Percentiles rank a stretch among this genome's conserved stretches.
phyloP scores from a whole-genome alignment of 768 basidiomycete genomes.

The Pleurotus platypus region DNA sequence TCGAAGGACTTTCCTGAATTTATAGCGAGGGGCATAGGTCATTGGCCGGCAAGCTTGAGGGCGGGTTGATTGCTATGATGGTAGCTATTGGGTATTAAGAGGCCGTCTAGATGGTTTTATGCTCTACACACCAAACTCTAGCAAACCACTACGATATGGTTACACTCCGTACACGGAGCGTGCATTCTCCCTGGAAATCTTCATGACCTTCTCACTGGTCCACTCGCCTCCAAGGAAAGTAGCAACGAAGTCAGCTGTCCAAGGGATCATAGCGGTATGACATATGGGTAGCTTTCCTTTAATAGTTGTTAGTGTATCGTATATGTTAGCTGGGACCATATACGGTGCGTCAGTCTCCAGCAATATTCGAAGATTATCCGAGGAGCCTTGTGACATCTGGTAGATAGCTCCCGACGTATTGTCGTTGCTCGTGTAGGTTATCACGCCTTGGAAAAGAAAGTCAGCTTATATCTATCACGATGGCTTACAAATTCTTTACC shows the following conservation, averaged over 20 bases:
- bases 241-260: slow-evolving; percentile 78
- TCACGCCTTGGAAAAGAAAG: slow-evolving; percentile 49
- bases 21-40: not conserved
- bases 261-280: slow-evolving; percentile 81
- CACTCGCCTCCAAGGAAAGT: slow-evolving; percentile 40
- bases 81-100: too few relatives aligned
- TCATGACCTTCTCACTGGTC: slow-evolving; percentile 56
- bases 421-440: slow-evolving; percentile 72
- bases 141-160: not conserved
- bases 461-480: not conserved
- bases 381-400: slow-evolving; percentile 34
- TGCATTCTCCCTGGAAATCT: slow-evolving; percentile 63
- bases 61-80: too few relatives aligned
- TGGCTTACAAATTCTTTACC: slow-evolving; percentile 28
- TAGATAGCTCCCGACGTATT: slow-evolving; percentile 70
- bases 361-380: slow-evolving; percentile 42
- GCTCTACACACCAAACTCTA: too few relatives aligned
- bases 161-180: slow-evolving; percentile 54
- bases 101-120: too few relatives aligned
- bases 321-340: slow-evolving; percentile 80
- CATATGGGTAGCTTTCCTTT: slow-evolving; percentile 67
- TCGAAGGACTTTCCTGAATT: too few relatives aligned
- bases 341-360: slow-evolving; percentile 87
- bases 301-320: slow-evolving; percentile 41
- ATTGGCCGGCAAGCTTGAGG: too few relatives aligned